Conservation (phyloP, 371 early-diverging fungal genomes). For the Actinomucor elegans region DNA sequence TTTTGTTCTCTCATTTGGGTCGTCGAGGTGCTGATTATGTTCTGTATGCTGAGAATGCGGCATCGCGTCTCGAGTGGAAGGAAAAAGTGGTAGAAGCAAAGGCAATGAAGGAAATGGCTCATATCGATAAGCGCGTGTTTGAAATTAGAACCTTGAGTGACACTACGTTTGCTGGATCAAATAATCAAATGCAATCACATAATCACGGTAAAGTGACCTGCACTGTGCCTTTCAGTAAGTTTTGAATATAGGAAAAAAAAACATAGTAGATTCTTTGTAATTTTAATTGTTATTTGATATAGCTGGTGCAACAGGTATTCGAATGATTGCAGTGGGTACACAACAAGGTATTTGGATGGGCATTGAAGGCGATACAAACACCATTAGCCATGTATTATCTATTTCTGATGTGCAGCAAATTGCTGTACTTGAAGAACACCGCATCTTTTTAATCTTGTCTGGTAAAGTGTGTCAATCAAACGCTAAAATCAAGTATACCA, state of each 20-base stretch:
- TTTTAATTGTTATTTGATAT: not conserved
- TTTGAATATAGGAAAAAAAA: too few relatives aligned
- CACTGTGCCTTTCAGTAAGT: constrained; percentile 64
- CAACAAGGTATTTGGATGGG: constrained; percentile 73
- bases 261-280: too few relatives aligned
- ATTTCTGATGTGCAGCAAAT: constrained; percentile 41
- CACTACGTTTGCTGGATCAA: constrained; percentile 33
- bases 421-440: constrained; percentile 38
- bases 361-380: constrained; percentile 43
- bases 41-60: constrained; percentile 71
- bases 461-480: too few relatives aligned
- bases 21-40: constrained; percentile 69
- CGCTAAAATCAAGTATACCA: too few relatives aligned
- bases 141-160: constrained; percentile 56
- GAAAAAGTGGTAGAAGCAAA: constrained; percentile 79
- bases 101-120: constrained; percentile 36
- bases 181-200: constrained; percentile 3
- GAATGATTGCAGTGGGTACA: constrained; percentile 78
- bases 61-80: constrained; percentile 79
- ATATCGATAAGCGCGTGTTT: constrained; percentile 58
- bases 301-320: constrained; percentile 51
- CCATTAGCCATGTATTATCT: constrained; percentile 27
- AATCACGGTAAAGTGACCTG: constrained; percentile 65
- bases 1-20: constrained; percentile 65
- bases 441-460: constrained; percentile 37